These are phyloP conservation scores for Hyphopichia homilentoma DNA, from an alignment of 805 yeast species.

Conservation along the genomic window DNA sequence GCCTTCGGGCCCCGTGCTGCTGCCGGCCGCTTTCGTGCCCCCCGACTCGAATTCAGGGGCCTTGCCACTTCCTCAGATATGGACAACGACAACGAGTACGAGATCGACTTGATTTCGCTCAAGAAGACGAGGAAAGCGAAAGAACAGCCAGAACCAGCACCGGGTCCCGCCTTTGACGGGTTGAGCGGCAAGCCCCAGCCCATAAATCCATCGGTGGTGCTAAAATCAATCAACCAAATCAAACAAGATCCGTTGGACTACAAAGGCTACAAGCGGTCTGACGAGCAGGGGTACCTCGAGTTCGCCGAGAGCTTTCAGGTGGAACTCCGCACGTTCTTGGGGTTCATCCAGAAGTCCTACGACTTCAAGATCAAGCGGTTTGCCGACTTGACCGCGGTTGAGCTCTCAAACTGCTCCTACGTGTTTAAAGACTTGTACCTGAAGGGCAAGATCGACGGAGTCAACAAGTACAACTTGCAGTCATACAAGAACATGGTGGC, in stretches of 20 bases:
- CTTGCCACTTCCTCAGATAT: constrained; percentile 5
- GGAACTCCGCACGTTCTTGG: constrained; percentile 17
- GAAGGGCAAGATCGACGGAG: constrained; percentile 12
- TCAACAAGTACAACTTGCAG: constrained; percentile 12
- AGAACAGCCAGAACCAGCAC: no score
- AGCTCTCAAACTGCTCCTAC: constrained; percentile 23
- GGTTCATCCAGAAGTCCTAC: constrained; percentile 18
- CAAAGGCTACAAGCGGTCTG: constrained; percentile 2
- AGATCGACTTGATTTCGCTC: constrained; percentile 20
- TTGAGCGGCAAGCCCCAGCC: neutral
- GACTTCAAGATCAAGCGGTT: constrained; percentile 16
- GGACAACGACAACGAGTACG: constrained; percentile 13
- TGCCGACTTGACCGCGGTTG: constrained; percentile 20
- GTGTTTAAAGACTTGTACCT: constrained; percentile 18
- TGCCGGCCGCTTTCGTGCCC: no score
- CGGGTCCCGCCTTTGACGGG: neutral
- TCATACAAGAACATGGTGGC: constrained; percentile 20
- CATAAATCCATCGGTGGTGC: constrained; percentile 2
- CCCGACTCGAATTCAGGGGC: neutral
- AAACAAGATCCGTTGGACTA: constrained; percentile 6
- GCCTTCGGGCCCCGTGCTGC: no score
- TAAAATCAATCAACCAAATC: constrained; percentile 2
- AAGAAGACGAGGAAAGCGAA: constrained; percentile 12
- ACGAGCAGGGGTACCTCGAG: constrained; percentile 4
- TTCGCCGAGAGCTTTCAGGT: constrained; percentile 15